phyloP scores from a whole-genome alignment of 352 stramenopile species.

The Elongisporangium prolatum region DNA sequence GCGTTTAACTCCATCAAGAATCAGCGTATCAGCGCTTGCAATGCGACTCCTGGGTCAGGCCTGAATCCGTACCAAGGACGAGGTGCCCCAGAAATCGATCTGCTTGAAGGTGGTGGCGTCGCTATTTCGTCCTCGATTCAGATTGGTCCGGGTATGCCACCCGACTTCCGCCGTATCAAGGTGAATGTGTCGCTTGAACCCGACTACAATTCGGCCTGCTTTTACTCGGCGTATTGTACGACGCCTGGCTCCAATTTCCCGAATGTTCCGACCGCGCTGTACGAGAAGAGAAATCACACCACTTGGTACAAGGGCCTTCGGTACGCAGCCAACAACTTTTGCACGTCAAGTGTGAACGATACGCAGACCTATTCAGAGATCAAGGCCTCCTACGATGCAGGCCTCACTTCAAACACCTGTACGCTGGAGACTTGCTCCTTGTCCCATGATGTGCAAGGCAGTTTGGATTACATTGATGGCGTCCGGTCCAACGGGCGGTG shows the following conservation, averaged over 20 bases:
- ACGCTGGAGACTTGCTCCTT: slow-evolving; percentile 34
- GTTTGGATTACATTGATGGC: slow-evolving; percentile 49
- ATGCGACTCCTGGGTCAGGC: slow-evolving; percentile 84
- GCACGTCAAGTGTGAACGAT: slow-evolving; percentile 8
- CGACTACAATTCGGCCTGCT: slow-evolving; percentile 20
- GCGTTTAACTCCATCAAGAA: slow-evolving; percentile 21
- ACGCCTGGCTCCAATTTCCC: slow-evolving; percentile 36
- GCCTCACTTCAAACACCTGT: slow-evolving; percentile 44
- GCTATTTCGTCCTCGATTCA: slow-evolving; percentile 89
- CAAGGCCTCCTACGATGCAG: slow-evolving; percentile 31
- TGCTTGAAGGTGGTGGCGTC: slow-evolving; percentile 84
- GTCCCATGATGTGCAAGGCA: slow-evolving; percentile 45
- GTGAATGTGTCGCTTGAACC: slow-evolving; percentile 20
- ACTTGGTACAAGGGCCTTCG: slow-evolving; percentile 61
- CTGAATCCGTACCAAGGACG: slow-evolving; percentile 78
- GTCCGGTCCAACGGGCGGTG: slow-evolving; percentile 36
- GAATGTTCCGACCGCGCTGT: slow-evolving; percentile 34
- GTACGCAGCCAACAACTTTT: slow-evolving; percentile 43
- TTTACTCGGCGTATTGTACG: slow-evolving; percentile 36
- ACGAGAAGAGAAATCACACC: slow-evolving; percentile 33
- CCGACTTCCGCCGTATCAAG: slow-evolving; percentile 41
- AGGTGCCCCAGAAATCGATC: slow-evolving; percentile 92
- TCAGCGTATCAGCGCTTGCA: slow-evolving; percentile 72
- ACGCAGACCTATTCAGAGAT: slow-evolving; percentile 37
- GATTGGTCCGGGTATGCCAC: slow-evolving; percentile 62